Evolutionary conservation across 148 eudicot genomes (phyloP).

Genomic region (Rhododendron mucronatum): DNA sequence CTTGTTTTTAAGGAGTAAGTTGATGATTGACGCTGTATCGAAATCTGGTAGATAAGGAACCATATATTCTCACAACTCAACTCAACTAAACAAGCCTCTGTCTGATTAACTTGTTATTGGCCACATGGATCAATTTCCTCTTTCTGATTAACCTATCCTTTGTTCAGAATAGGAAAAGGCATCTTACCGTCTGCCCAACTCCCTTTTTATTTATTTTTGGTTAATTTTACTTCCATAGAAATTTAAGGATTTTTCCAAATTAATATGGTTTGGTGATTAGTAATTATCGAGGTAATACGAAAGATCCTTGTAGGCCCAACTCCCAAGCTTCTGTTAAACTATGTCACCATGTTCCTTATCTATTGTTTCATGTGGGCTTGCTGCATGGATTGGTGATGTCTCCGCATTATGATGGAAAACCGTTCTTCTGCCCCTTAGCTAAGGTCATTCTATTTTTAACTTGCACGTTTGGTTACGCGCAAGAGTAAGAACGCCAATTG

Average conservation of each 20-base stretch:
- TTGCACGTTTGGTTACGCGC: background rate
- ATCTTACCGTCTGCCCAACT: background rate
- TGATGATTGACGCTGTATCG: background rate
- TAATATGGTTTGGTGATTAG: background rate
- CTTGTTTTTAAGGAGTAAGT: background rate
- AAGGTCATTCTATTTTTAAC: background rate
- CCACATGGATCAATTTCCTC: too few species aligned
- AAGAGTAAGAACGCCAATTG: background rate
- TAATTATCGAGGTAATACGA: background rate
- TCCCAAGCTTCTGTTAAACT: background rate
- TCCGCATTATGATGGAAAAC: background rate
- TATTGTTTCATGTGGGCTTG: background rate
- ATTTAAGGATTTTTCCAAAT: background rate
- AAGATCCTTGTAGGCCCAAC: background rate
- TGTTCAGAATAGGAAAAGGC: background rate
- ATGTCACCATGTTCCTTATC: background rate
- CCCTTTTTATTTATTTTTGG: background rate
- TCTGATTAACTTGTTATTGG: too few species aligned
- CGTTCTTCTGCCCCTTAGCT: background rate
- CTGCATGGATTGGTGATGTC: too few species aligned
- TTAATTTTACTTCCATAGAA: too few species aligned
- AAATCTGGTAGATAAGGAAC: background rate
- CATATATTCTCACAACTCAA: background rate
- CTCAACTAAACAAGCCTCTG: background rate
- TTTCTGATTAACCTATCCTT: background rate